These are phyloP conservation scores for Tricholoma terreum DNA, from an alignment of 768 basidiomycete species.

Conservation along the genomic window DNA sequence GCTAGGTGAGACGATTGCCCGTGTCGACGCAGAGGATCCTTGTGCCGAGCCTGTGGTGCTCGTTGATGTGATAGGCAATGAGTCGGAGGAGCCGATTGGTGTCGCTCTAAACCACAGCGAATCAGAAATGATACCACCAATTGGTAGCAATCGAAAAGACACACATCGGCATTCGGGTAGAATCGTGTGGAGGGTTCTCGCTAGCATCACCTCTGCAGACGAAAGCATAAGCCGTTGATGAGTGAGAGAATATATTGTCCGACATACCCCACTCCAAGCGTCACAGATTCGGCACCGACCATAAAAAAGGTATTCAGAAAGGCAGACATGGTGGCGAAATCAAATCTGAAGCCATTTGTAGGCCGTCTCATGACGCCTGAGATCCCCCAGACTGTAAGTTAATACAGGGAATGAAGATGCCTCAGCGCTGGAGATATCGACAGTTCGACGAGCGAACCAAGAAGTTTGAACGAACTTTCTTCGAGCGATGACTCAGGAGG, in stretches of 20 bases:
- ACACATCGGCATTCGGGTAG: neutral
- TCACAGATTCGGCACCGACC: neutral
- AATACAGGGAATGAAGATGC: neutral
- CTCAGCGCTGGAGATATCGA: neutral
- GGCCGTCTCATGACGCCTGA: neutral
- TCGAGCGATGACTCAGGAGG: neutral
- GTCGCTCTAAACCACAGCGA: neutral
- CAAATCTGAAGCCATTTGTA: neutral
- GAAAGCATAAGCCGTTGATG: neutral
- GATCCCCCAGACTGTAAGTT: neutral
- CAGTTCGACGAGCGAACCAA: neutral
- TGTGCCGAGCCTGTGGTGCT: neutral
- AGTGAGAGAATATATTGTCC: neutral
- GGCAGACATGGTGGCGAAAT: neutral
- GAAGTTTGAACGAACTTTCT: too few relatives aligned
- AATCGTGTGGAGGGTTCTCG: neutral
- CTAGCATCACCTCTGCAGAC: neutral
- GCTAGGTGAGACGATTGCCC: neutral
- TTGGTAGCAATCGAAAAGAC: neutral
- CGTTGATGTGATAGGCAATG: neutral
- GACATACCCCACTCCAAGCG: neutral
- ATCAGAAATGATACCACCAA: neutral
- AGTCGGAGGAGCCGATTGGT: neutral
- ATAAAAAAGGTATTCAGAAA: neutral
- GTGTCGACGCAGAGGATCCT: neutral